These are phyloP conservation scores for Chytriomyces hyalinus DNA, from an alignment of 192 early-diverging fungal genomes.

Conservation along the genomic window DNA sequence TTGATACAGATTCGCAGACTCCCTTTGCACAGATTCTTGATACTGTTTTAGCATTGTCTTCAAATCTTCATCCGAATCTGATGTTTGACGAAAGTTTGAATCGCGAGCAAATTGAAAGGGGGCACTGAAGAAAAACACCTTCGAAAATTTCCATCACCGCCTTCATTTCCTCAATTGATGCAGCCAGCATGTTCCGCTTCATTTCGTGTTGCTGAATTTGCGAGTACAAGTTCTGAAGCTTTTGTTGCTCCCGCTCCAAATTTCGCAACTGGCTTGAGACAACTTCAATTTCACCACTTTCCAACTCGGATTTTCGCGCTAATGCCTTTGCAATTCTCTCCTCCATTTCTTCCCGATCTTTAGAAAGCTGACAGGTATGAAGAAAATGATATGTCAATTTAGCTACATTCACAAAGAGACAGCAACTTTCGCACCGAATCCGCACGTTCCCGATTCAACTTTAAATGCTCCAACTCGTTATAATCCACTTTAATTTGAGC, in stretches of 20 bases:
- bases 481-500: conserved; percentile 68
- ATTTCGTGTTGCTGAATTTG: conserved; percentile 28
- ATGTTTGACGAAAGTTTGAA: neutral
- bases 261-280: conserved; percentile 34
- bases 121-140: conserved; percentile 35
- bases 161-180: conserved; percentile 38
- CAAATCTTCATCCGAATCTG: conserved; percentile 70
- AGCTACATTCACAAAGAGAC: neutral
- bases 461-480: conserved; percentile 67
- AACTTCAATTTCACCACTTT: conserved; percentile 43
- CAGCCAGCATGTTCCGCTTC: conserved; percentile 29
- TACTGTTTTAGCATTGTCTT: conserved; percentile 57
- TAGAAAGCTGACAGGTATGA: conserved; percentile 9
- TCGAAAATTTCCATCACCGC: conserved; percentile 39
- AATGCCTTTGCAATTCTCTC: conserved; percentile 29
- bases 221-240: conserved; percentile 45
- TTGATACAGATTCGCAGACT: conserved; percentile 10
- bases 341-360: conserved; percentile 21
- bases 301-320: conserved; percentile 38
- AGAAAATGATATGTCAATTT: neutral
- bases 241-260: conserved; percentile 52
- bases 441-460: conserved; percentile 73
- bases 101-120: neutral
- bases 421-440: conserved; percentile 55
- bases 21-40: conserved; percentile 30